A percentile compares a stretch with the other conserved stretches of the same genome.
These are phyloP conservation scores for Xanthoconium purpureum DNA, from an alignment of 768 basidiomycete genomes.

Conservation along the genomic window DNA sequence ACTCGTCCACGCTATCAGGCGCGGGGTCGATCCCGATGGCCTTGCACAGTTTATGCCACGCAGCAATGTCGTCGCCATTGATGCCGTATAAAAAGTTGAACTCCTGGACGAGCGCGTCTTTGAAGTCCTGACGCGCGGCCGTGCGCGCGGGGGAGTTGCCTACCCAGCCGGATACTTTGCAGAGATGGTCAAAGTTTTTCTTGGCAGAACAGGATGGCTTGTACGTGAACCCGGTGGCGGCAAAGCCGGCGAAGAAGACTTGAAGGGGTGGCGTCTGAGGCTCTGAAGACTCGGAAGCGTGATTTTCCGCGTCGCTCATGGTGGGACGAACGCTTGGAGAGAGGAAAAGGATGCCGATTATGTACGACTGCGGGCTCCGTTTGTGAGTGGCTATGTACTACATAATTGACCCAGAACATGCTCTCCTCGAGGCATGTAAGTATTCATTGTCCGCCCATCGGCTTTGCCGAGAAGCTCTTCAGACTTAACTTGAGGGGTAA, in stretches of 20 bases:
- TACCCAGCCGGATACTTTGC: conserved; percentile 5
- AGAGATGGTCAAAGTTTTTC: conserved; percentile 16
- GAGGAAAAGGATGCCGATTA: too few relatives aligned
- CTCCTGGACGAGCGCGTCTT: conserved; percentile 23
- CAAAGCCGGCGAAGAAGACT: conserved; percentile 11
- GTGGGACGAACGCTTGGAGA: too few relatives aligned
- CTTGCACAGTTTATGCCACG: conserved; percentile 25
- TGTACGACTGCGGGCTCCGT: too few relatives aligned
- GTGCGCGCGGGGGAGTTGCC: background rate
- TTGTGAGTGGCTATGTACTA: too few relatives aligned
- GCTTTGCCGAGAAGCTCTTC: too few relatives aligned
- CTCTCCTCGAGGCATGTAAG: too few relatives aligned
- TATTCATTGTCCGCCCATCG: too few relatives aligned
- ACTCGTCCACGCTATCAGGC: conserved; percentile 13
- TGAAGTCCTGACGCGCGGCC: conserved; percentile 6
- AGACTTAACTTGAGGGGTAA: too few relatives aligned
- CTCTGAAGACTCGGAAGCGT: too few relatives aligned
- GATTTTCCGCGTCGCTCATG: background rate
- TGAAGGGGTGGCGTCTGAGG: conserved; percentile 1
- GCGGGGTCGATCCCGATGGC: conserved; percentile 13
- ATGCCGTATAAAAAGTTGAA: conserved; percentile 25
- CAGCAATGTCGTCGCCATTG: conserved; percentile 8
- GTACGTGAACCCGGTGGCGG: conserved; percentile 12
- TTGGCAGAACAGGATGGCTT: conserved; percentile 3
- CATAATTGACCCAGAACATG: too few relatives aligned